Evolutionary conservation across 192 early-diverging fungal genomes (phyloP), one percentile per base, ranked within the genome.

Genomic region (Coemansia sp.): DNA sequence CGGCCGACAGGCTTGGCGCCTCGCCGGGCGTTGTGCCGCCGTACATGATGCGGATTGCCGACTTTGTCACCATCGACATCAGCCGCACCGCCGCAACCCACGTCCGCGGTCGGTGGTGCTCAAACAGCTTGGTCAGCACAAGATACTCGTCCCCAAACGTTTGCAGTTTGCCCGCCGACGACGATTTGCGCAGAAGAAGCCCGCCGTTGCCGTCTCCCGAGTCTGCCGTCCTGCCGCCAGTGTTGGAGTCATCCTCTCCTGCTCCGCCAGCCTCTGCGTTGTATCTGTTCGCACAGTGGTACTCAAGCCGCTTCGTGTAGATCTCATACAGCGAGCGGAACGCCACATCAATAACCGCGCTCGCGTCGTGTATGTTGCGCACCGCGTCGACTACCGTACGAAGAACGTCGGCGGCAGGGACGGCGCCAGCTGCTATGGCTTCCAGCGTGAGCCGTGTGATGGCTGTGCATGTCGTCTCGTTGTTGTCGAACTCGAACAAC

Each of bases 81-180:
- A 77, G 62, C 36, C 80, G 61, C 30, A 83, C 80, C 2, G 80
- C 72, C 1, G 74, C 76, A 26, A 77, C 80, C 80, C 80, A 83
- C 0, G 80, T 82, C 26, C 80, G 70, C 12, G 80, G 80, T 34
- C 80, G 59, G 53, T 82, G 71, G 26, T 74, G 62, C 65, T 82
- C 75, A 60, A 82, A 82, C 57, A 82, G 57, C 14, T 56, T 51
- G 1, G 80, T 71, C 66, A 82, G 60, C 33, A 77, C 63, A 43
- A 76, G 57, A n/a, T 77, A 82, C 72, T 82, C 80, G 12, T 76
- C 72, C 34, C 75, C 80, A 71, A 82, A 82, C 14, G 70, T 65
- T 41, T 64, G 63, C 15, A 59, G 34, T 21, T 38, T 59, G 35
- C 34, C 26, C 12, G 64, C 24, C 9, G 53, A 35, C 14, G 51